Conservation (phyloP, 169 alveolate genomes). For the Pseudocohnilembus persalinus region DNA sequence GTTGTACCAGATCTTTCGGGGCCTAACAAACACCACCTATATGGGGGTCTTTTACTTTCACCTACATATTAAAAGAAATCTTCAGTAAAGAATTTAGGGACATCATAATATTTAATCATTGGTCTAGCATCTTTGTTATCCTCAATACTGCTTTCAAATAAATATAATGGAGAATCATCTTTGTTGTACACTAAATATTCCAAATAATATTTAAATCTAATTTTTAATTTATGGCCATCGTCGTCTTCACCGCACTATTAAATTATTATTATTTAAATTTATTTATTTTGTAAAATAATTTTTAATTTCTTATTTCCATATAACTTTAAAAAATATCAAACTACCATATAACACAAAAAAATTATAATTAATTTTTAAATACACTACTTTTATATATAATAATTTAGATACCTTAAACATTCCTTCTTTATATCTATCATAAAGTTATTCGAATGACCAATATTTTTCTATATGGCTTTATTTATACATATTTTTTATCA, state of each 20-base stretch:
- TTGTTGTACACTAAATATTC: slow-evolving; percentile 49
- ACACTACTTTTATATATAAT: no score
- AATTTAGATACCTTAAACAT: slow-evolving; percentile 19
- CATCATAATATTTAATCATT: slow-evolving; percentile 39
- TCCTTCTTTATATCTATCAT: slow-evolving; percentile 39
- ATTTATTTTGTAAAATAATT: no score
- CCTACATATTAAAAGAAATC: slow-evolving; percentile 46
- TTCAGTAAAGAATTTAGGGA: slow-evolving; percentile 51
- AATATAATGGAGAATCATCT: slow-evolving; percentile 60
- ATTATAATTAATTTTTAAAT: no score
- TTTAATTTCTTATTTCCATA: no score
- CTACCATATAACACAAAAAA: no score
- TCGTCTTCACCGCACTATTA: slow-evolving; percentile 53
- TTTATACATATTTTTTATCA: slow-evolving; percentile 20
- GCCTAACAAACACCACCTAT: slow-evolving; percentile 73
- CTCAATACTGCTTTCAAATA: slow-evolving; percentile 54
- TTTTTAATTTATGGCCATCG: slow-evolving; percentile 54
- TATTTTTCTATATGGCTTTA: slow-evolving; percentile 33
- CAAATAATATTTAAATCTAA: slow-evolving; percentile 48
- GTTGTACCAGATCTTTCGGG: slow-evolving; percentile 85
- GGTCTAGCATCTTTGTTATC: slow-evolving; percentile 44
- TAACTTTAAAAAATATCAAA: no score
- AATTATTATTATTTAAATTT: no score
- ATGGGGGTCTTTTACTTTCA: slow-evolving; percentile 58
- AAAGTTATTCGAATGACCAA: slow-evolving; percentile 44